A percentile compares a stretch with the other conserved stretches of the same genome.
These are phyloP conservation scores for Ophiostoma sp. DNA, from an alignment of 2,329 filamentous ascomycete species.

Conservation along the genomic window DNA sequence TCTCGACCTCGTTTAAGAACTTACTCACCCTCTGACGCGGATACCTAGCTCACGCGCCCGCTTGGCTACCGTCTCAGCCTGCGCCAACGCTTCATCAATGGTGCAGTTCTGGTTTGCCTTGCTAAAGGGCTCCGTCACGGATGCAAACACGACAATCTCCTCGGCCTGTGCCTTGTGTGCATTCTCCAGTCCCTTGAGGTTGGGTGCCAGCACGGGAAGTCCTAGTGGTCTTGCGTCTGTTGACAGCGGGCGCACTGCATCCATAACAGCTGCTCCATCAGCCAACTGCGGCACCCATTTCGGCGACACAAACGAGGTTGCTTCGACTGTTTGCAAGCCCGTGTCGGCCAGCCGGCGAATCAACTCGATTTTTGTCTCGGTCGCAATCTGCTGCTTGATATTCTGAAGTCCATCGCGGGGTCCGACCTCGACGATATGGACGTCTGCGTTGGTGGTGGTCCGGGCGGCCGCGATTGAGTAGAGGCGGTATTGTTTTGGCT, in stretches of 20 bases:
- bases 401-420: conserved; percentile 87
- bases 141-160: conserved; percentile 58
- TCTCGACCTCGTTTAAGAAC: no score
- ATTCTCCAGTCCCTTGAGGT: conserved; percentile 68
- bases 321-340: conserved; percentile 73
- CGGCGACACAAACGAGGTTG: conserved; percentile 78
- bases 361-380: conserved; percentile 73
- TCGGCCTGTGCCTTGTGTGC: conserved; percentile 47
- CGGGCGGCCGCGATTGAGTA: neutral
- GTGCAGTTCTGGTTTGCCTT: conserved; percentile 80
- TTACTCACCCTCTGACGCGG: conserved; percentile 57
- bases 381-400: conserved; percentile 69
- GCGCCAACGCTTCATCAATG: conserved; percentile 69
- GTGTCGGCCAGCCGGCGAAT: conserved; percentile 68
- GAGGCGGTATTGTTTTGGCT: neutral
- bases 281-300: conserved; percentile 90
- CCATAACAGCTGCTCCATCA: conserved; percentile 71
- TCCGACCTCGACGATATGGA: conserved; percentile 73
- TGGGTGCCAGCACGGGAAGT: conserved; percentile 80
- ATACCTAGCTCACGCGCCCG: conserved; percentile 57
- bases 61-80: conserved; percentile 69
- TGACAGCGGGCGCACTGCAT: conserved; percentile 61
- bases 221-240: conserved; percentile 57
- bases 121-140: conserved; percentile 78
- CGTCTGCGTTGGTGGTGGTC: neutral